Evolutionary conservation across 495 filamentous ascomycete genomes (phyloP).

Genomic region (Delitschia confertaspora): DNA sequence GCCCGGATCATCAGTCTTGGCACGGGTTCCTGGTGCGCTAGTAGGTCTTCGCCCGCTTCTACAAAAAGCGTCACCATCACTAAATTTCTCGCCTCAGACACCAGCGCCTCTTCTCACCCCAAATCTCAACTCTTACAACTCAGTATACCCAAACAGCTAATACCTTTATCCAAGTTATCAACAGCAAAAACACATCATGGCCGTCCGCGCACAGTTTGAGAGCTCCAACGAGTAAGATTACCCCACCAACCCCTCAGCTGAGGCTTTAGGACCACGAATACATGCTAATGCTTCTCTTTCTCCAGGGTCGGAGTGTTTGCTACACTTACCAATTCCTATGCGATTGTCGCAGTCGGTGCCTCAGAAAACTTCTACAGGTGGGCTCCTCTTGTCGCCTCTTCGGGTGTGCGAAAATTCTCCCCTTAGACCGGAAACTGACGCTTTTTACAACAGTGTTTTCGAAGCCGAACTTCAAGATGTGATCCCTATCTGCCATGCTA

Average conservation of each 20-base stretch:
- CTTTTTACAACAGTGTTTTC: constrained; percentile 53
- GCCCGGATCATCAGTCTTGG: too few species aligned
- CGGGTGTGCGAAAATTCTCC: neutral
- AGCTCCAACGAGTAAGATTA: constrained; percentile 89
- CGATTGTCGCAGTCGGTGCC: constrained; percentile 82
- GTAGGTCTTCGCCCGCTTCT: too few species aligned
- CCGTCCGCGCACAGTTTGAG: constrained; percentile 62
- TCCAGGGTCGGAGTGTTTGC: constrained; percentile 89
- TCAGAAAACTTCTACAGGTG: constrained; percentile 97
- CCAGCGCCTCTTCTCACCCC: too few species aligned
- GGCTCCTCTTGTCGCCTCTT: neutral
- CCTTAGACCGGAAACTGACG: constrained; percentile 17
- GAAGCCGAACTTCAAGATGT: constrained; percentile 96
- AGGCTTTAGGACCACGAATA: neutral
- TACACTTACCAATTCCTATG: constrained; percentile 92
- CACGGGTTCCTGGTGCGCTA: too few species aligned
- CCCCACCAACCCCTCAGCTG: constrained; percentile 14
- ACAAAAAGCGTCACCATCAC: too few species aligned
- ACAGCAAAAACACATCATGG: constrained; percentile 30
- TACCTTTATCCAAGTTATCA: neutral
- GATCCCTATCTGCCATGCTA: constrained; percentile 93
- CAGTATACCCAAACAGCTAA: too few species aligned
- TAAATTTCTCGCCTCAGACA: too few species aligned
- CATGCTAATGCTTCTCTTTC: constrained; percentile 13
- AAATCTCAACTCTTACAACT: too few species aligned